Evolutionary conservation across 2,329 filamentous ascomycete species (phyloP), one percentile per base, ranked within the genome.

Genomic region (Cytospora piceicola): DNA sequence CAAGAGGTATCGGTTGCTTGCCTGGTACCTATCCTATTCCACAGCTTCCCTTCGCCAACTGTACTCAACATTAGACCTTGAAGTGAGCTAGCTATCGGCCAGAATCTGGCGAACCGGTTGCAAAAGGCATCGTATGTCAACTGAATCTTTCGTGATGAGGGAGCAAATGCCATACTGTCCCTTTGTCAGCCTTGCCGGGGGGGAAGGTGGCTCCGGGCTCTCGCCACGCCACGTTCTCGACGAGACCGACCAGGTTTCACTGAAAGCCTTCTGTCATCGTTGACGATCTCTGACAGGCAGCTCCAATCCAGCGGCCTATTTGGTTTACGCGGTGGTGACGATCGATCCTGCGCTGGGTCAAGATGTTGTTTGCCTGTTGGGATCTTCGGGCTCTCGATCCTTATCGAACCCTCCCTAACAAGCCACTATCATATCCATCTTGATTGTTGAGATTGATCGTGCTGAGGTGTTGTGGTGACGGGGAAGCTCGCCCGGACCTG

Each of bases 361-460:
- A 14, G n/a, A 12, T 22, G 20, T 49, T 24, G 46, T 49, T 49
- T 49, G n/a, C 29, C 53, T 30, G 53, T 12, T 24, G 54, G 24
- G 4, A 30, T 34, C 24, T 22, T 24, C n/a, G 11, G 55, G 17
- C 22, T 46, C 51, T 51, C 30, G 57, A 27, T 36, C 55, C 17
- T 42, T 42, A 36, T 62, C 29, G 39, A 34, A 39, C 24, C 32
- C 56, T 49, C 51, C 56, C 63, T 56, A 29, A 65, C 39, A 49
- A 51, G 53, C 61, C 39, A 63, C 53, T 61, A 56, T 39, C 39
- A 58, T 49, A 34, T 51, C 27, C 63, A 60, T 62, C 53, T 46
- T 32, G 57, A 52, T 46, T 64, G 61, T 64, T 64, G 58, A 59
- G 55, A 64, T 34, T 36, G 61, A 59, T 60, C 63, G 42, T 32